These are phyloP conservation scores for Lantana camara DNA, from an alignment of 257 asterid species.

Conservation along the genomic window DNA sequence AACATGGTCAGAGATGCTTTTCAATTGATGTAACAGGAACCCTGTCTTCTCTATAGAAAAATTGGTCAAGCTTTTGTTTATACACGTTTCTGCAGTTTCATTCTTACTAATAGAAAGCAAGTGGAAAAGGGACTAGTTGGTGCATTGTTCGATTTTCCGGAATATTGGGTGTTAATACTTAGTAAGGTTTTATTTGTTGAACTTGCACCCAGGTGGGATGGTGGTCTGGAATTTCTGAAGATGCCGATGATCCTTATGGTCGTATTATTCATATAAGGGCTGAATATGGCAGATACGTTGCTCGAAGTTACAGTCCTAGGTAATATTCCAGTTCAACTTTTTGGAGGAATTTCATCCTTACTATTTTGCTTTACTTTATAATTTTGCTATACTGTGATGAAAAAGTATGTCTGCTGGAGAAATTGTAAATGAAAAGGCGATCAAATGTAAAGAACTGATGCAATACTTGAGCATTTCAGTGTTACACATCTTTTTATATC, in stretches of 20 bases:
- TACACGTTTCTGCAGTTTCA: no score
- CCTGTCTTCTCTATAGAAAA: conserved; percentile 12
- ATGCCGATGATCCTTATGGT: conserved; percentile 76
- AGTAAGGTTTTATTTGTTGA: conserved; percentile 27
- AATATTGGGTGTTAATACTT: conserved; percentile 9
- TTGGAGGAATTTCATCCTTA: background rate
- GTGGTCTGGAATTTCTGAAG: conserved; percentile 97
- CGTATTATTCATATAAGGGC: conserved; percentile 83
- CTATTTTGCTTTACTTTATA: background rate
- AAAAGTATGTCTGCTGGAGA: background rate
- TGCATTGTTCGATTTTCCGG: background rate
- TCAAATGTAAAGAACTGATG: conserved; percentile 11
- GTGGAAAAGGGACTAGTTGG: background rate
- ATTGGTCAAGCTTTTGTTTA: background rate
- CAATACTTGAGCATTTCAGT: conserved; percentile 1
- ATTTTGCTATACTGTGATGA: background rate
- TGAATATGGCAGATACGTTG: conserved; percentile 92
- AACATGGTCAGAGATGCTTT: background rate
- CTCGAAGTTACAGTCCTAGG: conserved; percentile 94
- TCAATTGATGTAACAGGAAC: background rate
- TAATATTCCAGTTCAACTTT: conserved; percentile 32
- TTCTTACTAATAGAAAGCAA: conserved; percentile 1
- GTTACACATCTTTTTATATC: background rate
- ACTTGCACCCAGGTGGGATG: conserved; percentile 82
- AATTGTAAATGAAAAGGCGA: conserved; percentile 12